phyloP scores from a whole-genome alignment of 1,284 basidiomycete genomes.

The Ustilago shanxiensis region DNA sequence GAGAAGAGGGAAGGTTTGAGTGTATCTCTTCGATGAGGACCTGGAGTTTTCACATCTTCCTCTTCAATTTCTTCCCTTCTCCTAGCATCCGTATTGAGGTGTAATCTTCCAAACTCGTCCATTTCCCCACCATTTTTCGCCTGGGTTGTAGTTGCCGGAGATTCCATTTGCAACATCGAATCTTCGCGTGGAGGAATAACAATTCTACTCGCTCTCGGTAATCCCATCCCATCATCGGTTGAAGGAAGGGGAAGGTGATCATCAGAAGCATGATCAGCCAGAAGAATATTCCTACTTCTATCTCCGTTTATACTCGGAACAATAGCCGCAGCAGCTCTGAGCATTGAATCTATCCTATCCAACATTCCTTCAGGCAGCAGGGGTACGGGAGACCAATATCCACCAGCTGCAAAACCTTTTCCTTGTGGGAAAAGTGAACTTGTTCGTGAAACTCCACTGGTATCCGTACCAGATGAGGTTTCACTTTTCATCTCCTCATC shows the following conservation, averaged over 20 bases:
- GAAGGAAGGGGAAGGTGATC: constrained; percentile 13
- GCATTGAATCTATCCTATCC: constrained; percentile 44
- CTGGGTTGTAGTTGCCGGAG: background rate
- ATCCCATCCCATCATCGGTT: background rate
- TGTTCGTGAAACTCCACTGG: constrained; percentile 22
- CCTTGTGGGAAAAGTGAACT: constrained; percentile 59
- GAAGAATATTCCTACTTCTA: constrained; percentile 25
- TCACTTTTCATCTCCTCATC: constrained; percentile 32
- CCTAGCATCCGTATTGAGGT: background rate
- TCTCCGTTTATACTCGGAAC: constrained; percentile 23
- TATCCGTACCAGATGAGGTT: constrained; percentile 28
- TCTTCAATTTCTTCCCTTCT: background rate
- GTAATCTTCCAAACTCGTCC: constrained; percentile 24
- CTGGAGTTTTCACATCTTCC: constrained; percentile 33
- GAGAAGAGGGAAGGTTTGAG: constrained; percentile 22
- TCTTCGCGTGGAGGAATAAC: constrained; percentile 38
- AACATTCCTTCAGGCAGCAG: constrained; percentile 56
- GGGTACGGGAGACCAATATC: constrained; percentile 60
- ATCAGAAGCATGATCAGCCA: constrained; percentile 26
- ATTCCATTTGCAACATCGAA: constrained; percentile 20
- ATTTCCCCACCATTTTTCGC: background rate
- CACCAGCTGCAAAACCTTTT: constrained; percentile 58
- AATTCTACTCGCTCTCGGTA: constrained; percentile 24
- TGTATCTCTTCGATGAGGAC: constrained; percentile 37
- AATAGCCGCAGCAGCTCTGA: constrained; percentile 29